These are phyloP conservation scores for Saposhnikovia divaricata DNA, from an alignment of 129 eudicot species.

Conservation along the genomic window DNA sequence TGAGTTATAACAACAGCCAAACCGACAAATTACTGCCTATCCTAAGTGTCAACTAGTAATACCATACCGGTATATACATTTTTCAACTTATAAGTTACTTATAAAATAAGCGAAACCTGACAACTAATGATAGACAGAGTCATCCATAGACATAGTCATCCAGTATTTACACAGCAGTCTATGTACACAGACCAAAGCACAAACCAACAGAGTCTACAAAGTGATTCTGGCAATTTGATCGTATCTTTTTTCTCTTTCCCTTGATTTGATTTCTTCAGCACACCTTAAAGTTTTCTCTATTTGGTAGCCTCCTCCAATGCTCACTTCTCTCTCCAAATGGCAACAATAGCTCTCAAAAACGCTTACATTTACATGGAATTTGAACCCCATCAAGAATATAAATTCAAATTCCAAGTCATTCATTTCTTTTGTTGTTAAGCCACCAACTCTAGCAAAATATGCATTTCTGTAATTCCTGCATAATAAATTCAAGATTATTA, in stretches of 20 bases:
- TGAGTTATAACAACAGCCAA: no score
- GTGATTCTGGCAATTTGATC: constrained; percentile 40
- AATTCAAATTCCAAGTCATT: constrained; percentile 81
- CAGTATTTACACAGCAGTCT: constrained; percentile 7
- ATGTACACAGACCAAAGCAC: background rate
- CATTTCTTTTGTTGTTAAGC: constrained; percentile 66
- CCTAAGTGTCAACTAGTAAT: no score
- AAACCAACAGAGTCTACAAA: constrained; percentile 23
- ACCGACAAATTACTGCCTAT: no score
- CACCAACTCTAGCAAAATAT: constrained; percentile 90
- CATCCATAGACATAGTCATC: no score
- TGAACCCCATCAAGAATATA: constrained; percentile 77
- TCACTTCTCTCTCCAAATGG: constrained; percentile 93
- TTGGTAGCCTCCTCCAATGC: constrained; percentile 94
- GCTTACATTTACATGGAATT: constrained; percentile 90
- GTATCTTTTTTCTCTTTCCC: constrained; percentile 36
- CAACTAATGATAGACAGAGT: no score
- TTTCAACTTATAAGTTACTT: no score
- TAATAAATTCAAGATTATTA: background rate
- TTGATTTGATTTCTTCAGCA: constrained; percentile 74
- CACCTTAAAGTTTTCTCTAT: constrained; percentile 81
- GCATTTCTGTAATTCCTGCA: constrained; percentile 97
- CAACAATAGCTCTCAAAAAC: constrained; percentile 92
- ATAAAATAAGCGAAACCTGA: no score
- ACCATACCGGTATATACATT: no score